Base-by-base conservation (phyloP, 1,284 basidiomycete genomes). In the Naganishia cerealis region DNA sequence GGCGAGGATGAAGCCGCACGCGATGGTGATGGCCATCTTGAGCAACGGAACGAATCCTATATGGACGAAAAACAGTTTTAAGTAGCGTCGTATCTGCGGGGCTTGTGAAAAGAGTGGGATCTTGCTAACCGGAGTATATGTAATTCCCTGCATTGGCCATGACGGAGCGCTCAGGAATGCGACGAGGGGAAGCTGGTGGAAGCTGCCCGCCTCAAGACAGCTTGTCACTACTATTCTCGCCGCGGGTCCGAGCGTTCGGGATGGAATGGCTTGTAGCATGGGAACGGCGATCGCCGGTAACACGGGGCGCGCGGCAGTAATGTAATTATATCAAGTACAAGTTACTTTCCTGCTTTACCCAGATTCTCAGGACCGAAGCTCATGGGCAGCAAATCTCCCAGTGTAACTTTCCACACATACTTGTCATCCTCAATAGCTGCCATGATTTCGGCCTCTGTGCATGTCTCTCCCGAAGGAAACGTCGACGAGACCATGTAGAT, bases 351-450 rank as follows among this genome's bases (percentile, higher is more conserved):
- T 13, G n/a, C 46, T 24, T 50, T 50, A 24, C 21, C 85, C 71
- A 92, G 78, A 63, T 90, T 83, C 72, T 89, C 91, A 0, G 92
- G 92, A 0, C 94, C 93, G 80, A 95, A 95, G 77, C 90, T 91
- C 80, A 90, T 84, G 0, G 93, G 94, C 56, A 96, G 82, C 42
- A 97, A 81, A 71, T 88, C 86, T 2, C 83, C 90, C 18, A 96
- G 82, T 3, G 87, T 90, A 62, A 87, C 87, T 73, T 87, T 86
- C 65, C 82, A 73, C 13, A 85, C 82, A 58, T 74, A 80, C 65
- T 77, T 79, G 39, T 81, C 75, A 7, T 77, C 80, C 9, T 63
- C 57, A 13, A 62, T 36, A 2, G 43, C 52, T 10, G 75, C 58
- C 52, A 69, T 70, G 26, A 33, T 29, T 0, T 75, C 74, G 26